phyloP scores from a whole-genome alignment of 2,329 filamentous ascomycete species.

The Aspergillus tanneri region DNA sequence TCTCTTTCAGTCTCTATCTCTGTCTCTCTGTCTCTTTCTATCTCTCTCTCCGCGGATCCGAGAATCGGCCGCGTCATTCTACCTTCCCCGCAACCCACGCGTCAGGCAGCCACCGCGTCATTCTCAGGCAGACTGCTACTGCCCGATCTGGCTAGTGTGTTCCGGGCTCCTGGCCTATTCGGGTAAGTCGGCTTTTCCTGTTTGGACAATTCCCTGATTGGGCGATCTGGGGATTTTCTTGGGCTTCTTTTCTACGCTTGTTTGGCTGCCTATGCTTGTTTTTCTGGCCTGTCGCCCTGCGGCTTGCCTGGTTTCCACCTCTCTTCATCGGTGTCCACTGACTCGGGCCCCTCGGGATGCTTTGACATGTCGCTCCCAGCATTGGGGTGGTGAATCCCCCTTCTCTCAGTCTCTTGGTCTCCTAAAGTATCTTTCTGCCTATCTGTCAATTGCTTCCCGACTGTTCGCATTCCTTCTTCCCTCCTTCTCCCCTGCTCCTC shows the following conservation, averaged over 20 bases:
- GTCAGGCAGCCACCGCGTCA: constrained; percentile 7
- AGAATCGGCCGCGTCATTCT: neutral
- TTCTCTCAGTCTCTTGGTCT: constrained; percentile 3
- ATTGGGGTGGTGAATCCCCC: no score
- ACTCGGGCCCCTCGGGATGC: no score
- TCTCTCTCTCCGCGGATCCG: neutral
- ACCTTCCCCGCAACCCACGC: neutral
- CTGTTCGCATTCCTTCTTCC: neutral
- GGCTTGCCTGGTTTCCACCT: no score
- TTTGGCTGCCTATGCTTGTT: no score
- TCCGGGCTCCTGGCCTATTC: constrained; percentile 26
- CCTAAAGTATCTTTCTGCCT: neutral
- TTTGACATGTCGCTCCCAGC: no score
- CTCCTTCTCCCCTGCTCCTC: constrained; percentile 1
- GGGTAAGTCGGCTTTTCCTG: constrained; percentile 24
- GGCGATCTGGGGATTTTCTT: constrained; percentile 13
- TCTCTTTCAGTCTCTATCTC: neutral
- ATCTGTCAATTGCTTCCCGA: neutral
- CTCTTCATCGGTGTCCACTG: no score
- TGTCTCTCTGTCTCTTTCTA: neutral
- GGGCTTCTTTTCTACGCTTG: neutral
- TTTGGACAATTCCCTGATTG: constrained; percentile 30
- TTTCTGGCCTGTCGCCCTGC: no score
- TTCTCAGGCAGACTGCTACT: constrained; percentile 17
- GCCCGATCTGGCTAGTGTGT: constrained; percentile 18